These are phyloP conservation scores for Russula emetica DNA, from an alignment of 768 basidiomycete genomes.

Conservation along the genomic window DNA sequence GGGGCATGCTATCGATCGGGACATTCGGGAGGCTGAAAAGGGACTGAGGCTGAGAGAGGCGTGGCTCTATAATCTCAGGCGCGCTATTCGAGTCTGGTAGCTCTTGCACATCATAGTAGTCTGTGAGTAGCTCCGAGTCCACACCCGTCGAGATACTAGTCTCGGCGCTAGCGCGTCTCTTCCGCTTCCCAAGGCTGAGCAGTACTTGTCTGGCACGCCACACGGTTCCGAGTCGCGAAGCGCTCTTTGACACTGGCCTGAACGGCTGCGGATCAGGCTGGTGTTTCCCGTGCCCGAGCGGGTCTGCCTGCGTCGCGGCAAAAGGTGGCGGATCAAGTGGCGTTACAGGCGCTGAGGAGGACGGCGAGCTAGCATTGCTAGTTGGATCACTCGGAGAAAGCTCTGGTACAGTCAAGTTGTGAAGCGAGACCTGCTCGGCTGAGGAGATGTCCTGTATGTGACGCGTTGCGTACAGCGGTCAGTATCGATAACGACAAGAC, in stretches of 20 bases:
- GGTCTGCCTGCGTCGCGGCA: not conserved
- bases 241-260: slow-evolving; percentile 5
- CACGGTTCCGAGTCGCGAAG: slow-evolving; percentile 6
- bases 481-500: not conserved
- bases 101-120: not conserved
- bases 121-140: not conserved
- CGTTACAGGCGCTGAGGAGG: slow-evolving; percentile 14
- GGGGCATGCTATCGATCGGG: slow-evolving; percentile 9
- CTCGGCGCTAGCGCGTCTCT: slow-evolving; percentile 13
- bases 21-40: slow-evolving; percentile 17
- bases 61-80: not conserved
- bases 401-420: slow-evolving; percentile 10
- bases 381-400: slow-evolving; percentile 17
- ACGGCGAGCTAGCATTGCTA: slow-evolving; percentile 14
- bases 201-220: slow-evolving; percentile 19
- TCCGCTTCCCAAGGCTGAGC: slow-evolving; percentile 15
- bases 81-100: not conserved
- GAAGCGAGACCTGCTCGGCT: slow-evolving; percentile 25
- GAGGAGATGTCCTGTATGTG: slow-evolving; percentile 11
- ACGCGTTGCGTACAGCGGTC: not conserved
- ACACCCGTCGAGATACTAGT: slow-evolving; percentile 4
- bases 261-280: slow-evolving; percentile 18
- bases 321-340: slow-evolving; percentile 7
- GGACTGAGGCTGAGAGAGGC: not conserved
- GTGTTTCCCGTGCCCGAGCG: slow-evolving; percentile 17